Percentiles rank a stretch among this genome's conserved stretches.
Evolutionary conservation across 2,329 filamentous ascomycete genomes (phyloP).

Genomic region (Aspergillus texensis): DNA sequence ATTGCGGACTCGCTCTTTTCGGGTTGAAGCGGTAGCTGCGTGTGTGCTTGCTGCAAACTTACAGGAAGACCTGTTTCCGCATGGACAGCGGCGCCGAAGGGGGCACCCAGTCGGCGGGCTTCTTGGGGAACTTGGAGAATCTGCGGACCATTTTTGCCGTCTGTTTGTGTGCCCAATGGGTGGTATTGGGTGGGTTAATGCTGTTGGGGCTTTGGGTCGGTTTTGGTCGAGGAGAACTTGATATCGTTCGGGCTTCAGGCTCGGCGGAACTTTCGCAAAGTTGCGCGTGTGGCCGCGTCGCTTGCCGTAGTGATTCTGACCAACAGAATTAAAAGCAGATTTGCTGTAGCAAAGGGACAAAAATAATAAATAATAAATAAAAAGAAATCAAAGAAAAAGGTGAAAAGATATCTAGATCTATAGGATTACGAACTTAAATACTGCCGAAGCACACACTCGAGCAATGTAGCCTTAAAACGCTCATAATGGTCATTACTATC

Average conservation of each 20-base stretch:
- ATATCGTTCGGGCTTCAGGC: constrained; percentile 10
- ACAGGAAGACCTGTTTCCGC: constrained; percentile 60
- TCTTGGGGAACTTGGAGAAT: constrained; percentile 31
- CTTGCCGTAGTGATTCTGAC: constrained; percentile 28
- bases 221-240: constrained; percentile 6
- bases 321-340: not conserved
- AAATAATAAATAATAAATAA: not conserved
- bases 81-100: constrained; percentile 29
- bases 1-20: not conserved
- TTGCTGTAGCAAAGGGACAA: not conserved
- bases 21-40: not conserved
- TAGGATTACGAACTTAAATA: not conserved
- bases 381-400: not conserved
- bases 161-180: not conserved
- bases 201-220: constrained; percentile 9
- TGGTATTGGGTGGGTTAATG: not conserved
- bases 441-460: not conserved
- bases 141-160: constrained; percentile 34
- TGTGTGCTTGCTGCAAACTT: constrained; percentile 35
- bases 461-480: not conserved
- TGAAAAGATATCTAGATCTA: not conserved
- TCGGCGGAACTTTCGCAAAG: constrained; percentile 35
- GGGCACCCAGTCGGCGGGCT: constrained; percentile 27
- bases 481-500: constrained; percentile 30
- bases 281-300: constrained; percentile 41